These are phyloP conservation scores for Medicago truncatula DNA, from an alignment of 306 rosid species.

Conservation along the genomic window DNA sequence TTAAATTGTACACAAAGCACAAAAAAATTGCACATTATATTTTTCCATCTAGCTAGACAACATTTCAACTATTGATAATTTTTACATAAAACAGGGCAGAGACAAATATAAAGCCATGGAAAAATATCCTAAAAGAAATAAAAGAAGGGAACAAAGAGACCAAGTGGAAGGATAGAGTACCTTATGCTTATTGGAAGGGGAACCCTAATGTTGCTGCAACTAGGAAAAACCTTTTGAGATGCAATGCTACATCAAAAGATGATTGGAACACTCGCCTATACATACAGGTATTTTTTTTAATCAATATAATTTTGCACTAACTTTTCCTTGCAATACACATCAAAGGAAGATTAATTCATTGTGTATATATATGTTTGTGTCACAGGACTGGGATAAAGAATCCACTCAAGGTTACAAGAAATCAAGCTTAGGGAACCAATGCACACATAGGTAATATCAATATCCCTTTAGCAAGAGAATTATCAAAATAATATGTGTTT, in stretches of 20 bases:
- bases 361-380: neutral
- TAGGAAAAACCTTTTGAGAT: constrained; percentile 66
- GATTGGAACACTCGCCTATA: constrained; percentile 77
- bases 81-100: constrained; percentile 62
- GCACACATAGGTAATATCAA: constrained; percentile 63
- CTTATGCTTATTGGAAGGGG: constrained; percentile 90
- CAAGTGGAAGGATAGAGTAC: constrained; percentile 74
- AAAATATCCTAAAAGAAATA: constrained; percentile 47
- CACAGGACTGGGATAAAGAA: constrained; percentile 76
- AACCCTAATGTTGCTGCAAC: constrained; percentile 69
- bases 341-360: neutral
- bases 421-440: constrained; percentile 73
- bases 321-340: neutral
- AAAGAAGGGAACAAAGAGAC: constrained; percentile 71
- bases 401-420: constrained; percentile 66
- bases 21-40: neutral
- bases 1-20: neutral
- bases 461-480: neutral
- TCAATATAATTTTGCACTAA: neutral
- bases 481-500: neutral
- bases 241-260: constrained; percentile 63
- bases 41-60: neutral
- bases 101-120: constrained; percentile 84
- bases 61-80: neutral
- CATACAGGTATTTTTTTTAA: constrained; percentile 51